Evolutionary conservation across 139 green algal genomes (phyloP), one percentile per base, ranked within the genome.

Genomic region (Closterium sp.): DNA sequence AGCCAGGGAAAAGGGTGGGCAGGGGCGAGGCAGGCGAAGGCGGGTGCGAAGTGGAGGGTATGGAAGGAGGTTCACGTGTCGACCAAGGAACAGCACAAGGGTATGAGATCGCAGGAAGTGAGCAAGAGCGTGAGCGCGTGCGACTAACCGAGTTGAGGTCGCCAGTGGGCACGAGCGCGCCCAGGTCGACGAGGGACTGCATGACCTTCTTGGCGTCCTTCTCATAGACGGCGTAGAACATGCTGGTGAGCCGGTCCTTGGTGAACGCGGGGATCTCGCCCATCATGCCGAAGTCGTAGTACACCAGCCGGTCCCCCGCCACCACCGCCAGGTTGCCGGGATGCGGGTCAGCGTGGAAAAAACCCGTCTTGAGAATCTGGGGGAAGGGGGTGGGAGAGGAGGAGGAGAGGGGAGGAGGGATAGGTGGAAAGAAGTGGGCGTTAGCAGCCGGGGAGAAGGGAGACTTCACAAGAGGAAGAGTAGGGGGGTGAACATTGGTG

Each of bases 171-270:
- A 99, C 95, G 34, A 98, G 96, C 43, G 98, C 97, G 23, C 97
- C 97, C 97, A 99, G 97, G 31, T 94, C 90, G 2, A 97, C 91
- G 25, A 99, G 95, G 28, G 97, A 97, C 23, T 98, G 95, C 84
- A 99, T 94, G 28, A 94, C 93, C 84, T 87, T 94, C 93, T 98
- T 97, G 9, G 95, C 91, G 93, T 99, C 96, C 92, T 97, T 97
- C 81, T 97, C 93, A 93, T 99, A 99, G 81, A 98, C 97, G 76
- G 97, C 97, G 89, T 99, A 99, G 91, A 99, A 99, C 38, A 99
- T 95, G 90, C 98, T 96, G 91, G 98, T 94, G 88, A 99, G 96
- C 32, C 97, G 97, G 28, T 88, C 93, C 86, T 96, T 95, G 38
- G 98, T 95, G 91, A 97, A 94, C 91, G 84, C 34, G 95, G 95